A percentile compares a stretch with the other conserved stretches of the same genome.
phyloP scores from a whole-genome alignment of 2,329 filamentous ascomycete genomes.

The Aspergillus sclerotialis region DNA sequence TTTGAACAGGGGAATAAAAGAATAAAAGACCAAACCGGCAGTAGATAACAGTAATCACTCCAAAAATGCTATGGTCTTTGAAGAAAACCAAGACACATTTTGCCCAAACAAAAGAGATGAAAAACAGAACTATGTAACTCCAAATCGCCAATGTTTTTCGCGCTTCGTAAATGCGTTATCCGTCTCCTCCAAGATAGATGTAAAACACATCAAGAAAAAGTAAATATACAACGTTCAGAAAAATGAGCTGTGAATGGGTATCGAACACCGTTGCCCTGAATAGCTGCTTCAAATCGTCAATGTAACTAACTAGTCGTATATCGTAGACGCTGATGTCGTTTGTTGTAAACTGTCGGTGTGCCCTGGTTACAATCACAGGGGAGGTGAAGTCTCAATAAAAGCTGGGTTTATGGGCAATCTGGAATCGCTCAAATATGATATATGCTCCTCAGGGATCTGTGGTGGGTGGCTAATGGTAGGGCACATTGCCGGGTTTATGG shows the following conservation, averaged over 20 bases:
- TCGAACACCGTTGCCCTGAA: slow-evolving; percentile 11
- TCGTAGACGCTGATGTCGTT: too few species aligned
- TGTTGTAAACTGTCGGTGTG: too few species aligned
- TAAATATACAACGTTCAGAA: slow-evolving; percentile 17
- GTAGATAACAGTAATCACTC: background rate
- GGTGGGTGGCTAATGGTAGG: slow-evolving; percentile 7
- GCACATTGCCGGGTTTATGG: too few species aligned
- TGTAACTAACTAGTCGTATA: background rate
- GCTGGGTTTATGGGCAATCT: slow-evolving; percentile 24
- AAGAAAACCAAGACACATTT: slow-evolving; percentile 7
- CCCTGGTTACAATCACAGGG: too few species aligned
- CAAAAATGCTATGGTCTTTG: slow-evolving; percentile 1
- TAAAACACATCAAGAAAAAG: slow-evolving; percentile 8
- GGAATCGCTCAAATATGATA: slow-evolving; percentile 15
- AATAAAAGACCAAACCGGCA: too few species aligned
- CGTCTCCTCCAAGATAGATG: slow-evolving; percentile 1
- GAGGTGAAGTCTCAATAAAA: slow-evolving; percentile 13
- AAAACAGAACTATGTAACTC: slow-evolving; percentile 18
- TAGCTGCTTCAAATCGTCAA: background rate
- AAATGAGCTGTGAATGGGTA: slow-evolving; percentile 20
- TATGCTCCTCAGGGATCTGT: slow-evolving; percentile 6
- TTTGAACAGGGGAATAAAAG: too few species aligned
- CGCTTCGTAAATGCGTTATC: background rate
- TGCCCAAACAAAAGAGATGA: slow-evolving; percentile 7
- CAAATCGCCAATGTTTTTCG: slow-evolving; percentile 7